Conservation (phyloP, 495 filamentous ascomycete genomes). For the Rostrohypoxylon terebratum region DNA sequence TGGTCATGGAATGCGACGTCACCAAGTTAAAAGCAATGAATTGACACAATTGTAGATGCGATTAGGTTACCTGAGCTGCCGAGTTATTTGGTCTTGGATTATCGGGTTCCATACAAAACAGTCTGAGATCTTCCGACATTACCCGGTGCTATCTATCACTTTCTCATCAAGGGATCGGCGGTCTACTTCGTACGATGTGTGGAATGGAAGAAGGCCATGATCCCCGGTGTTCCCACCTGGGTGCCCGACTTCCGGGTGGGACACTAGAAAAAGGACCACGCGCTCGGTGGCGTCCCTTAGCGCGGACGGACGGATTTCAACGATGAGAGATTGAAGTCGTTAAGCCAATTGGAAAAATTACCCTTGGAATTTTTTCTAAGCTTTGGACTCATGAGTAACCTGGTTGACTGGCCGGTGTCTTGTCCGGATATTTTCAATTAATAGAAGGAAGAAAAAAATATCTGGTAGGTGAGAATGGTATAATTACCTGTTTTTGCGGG, state of each 20-base stretch:
- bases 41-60: background rate
- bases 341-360: background rate
- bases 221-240: background rate
- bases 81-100: background rate
- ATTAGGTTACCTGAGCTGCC: background rate
- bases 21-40: background rate
- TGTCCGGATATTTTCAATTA: conserved; percentile 1
- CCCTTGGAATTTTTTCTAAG: background rate
- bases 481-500: no score
- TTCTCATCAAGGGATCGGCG: background rate
- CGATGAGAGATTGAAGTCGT: background rate
- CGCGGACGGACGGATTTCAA: background rate
- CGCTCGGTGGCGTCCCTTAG: background rate
- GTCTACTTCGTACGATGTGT: conserved; percentile 1
- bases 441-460: no score
- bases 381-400: background rate
- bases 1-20: background rate
- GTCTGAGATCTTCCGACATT: no score
- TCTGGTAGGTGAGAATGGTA: no score
- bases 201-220: background rate
- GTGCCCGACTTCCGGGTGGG: background rate
- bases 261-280: background rate
- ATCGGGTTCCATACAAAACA: background rate
- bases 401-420: no score
- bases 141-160: no score